Evolutionary conservation across 805 yeast species (phyloP).

Genomic region (Torulaspora maleeae): DNA sequence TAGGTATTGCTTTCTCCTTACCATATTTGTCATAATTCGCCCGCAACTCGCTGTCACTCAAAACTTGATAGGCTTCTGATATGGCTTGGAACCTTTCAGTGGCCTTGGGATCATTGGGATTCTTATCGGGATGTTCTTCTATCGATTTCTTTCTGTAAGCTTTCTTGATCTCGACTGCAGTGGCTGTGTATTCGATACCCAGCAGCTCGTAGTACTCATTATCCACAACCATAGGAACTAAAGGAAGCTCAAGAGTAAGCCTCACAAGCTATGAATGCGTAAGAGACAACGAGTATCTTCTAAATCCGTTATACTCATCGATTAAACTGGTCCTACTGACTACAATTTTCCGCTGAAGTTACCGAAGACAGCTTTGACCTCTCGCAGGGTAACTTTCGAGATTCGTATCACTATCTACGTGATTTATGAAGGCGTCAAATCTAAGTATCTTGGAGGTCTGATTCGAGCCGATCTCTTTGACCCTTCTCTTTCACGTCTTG

Average conservation of each 20-base stretch:
- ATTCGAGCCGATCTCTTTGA: too few species aligned
- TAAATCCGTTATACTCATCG: background rate
- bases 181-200: slow-evolving; percentile 54
- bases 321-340: background rate
- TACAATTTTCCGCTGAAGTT: slow-evolving; percentile 1
- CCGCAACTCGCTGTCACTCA: slow-evolving; percentile 60
- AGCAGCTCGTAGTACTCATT: slow-evolving; percentile 67
- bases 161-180: slow-evolving; percentile 65
- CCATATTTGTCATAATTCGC: slow-evolving; percentile 71
- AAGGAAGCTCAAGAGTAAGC: background rate
- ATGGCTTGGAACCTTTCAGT: slow-evolving; percentile 61
- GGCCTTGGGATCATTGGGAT: slow-evolving; percentile 70
- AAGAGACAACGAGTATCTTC: background rate
- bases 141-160: slow-evolving; percentile 76
- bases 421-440: too few species aligned
- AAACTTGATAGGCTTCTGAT: slow-evolving; percentile 72
- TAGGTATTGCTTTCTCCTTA: slow-evolving; percentile 64
- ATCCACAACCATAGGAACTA: slow-evolving; percentile 59
- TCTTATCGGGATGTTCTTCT: slow-evolving; percentile 76
- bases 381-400: too few species aligned
- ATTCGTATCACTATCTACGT: too few species aligned
- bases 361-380: too few species aligned
- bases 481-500: background rate
- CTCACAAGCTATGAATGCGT: background rate
- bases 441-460: too few species aligned